Evolutionary conservation across 2,329 filamentous ascomycete species (phyloP), one percentile per base, ranked within the genome.

Genomic region (Bimuria novae-zelandiae): DNA sequence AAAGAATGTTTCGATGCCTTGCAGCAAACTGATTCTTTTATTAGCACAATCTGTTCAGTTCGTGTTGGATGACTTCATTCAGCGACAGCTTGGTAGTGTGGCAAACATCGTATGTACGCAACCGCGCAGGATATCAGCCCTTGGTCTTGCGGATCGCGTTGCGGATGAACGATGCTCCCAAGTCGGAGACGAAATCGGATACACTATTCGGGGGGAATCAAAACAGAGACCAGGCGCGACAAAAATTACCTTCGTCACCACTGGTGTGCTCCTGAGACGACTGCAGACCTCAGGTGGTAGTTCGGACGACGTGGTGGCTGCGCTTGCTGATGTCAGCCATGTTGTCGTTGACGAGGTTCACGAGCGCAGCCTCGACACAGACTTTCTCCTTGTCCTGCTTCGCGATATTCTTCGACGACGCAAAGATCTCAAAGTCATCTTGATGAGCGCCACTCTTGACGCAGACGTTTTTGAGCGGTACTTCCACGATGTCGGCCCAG

Each of bases 11-110:
- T 16, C 8, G 17, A 22, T 11, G 2, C 8, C 7, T 11, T 22
- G 3, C 3, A 22, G 8, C 22, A 22, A 14, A 6, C 39, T 41
- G 14, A 41, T 22, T 8, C 39, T 41, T 41, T 8, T n/a, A 7
- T 96, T 90, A 43, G 97, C 94, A 0, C 94, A 99, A 72, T 94
- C 91, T 2, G 91, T 97, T 29, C 94, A 99, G 72, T 99, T 97
- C 73, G 82, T 99, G 37, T 80, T 99, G 1, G 94, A 99, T 65
- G 90, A 97, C 63, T 79, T 97, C 58, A 96, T 97, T 63, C 81
- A 83, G 56, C 82, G 84, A 40, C 84, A 87, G 7, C 80, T 95
- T 7, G 94, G 93, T 2, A 84, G 83, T 11, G 84, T 84, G 11
- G 89, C 88, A 27, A 97, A 95, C 67, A 96, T 99, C 57, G 86